phyloP scores from a whole-genome alignment of 1,284 basidiomycete species.

The Cutaneotrichosporon cavernicola region DNA sequence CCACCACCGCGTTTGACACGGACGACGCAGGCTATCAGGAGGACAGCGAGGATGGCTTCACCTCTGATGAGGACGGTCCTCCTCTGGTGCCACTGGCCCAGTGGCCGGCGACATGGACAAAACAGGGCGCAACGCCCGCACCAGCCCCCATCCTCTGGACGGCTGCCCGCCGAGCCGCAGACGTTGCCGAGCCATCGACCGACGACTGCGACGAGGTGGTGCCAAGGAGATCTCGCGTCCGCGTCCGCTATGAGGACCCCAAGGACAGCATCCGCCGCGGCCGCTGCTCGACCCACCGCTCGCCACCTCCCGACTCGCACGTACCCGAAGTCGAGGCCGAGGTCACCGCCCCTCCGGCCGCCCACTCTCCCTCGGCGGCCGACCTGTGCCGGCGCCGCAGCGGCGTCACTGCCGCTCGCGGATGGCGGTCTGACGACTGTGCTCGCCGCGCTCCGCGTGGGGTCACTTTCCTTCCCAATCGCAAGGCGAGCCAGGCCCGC shows the following conservation, averaged over 20 bases:
- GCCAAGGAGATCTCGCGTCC: conserved; percentile 15
- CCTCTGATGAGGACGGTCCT: conserved; percentile 16
- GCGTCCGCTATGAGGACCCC: conserved; percentile 19
- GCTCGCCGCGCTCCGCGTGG: neutral
- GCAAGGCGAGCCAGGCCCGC: neutral
- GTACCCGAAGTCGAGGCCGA: neutral
- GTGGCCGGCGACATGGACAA: conserved; percentile 10
- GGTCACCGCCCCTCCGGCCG: conserved; percentile 31
- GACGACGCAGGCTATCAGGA: conserved; percentile 28
- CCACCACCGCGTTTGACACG: conserved; percentile 14
- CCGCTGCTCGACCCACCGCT: conserved; percentile 31
- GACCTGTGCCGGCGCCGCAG: conserved; percentile 32
- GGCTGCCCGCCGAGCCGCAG: neutral
- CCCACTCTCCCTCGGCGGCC: conserved; percentile 33
- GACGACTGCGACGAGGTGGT: conserved; percentile 13
- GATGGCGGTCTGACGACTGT: conserved; percentile 21
- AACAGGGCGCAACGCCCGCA: conserved; percentile 1
- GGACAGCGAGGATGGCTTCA: conserved; percentile 31
- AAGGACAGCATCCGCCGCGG: conserved; percentile 5
- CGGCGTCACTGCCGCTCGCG: conserved; percentile 7
- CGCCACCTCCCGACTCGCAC: conserved; percentile 31
- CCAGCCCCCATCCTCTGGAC: conserved; percentile 19
- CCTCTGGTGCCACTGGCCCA: conserved; percentile 9
- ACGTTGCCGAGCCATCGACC: conserved; percentile 8
- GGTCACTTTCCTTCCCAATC: neutral